Evolutionary conservation across 1,139 yeast genomes (phyloP).

Genomic region (Candida sojae): DNA sequence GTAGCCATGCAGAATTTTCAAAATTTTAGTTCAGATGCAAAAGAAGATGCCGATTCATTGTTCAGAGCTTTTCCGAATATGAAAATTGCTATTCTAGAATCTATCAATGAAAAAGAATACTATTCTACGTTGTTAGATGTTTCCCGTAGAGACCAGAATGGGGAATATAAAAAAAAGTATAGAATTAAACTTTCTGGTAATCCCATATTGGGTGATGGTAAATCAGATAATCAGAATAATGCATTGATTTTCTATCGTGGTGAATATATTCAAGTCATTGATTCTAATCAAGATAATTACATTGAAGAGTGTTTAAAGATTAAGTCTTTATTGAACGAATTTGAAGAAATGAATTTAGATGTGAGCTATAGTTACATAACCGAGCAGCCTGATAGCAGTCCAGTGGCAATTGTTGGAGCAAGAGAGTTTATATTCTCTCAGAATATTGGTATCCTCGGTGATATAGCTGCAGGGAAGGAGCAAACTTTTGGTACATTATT

Average conservation of each 20-base stretch:
- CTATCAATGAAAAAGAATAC: slow-evolving; percentile 35
- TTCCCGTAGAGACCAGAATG: slow-evolving; percentile 34
- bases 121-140: slow-evolving; percentile 68
- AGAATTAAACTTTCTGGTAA: slow-evolving; percentile 73
- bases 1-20: slow-evolving; percentile 72
- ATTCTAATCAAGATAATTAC: slow-evolving; percentile 88
- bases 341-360: slow-evolving; percentile 58
- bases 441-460: slow-evolving; percentile 83
- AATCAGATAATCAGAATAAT: slow-evolving; percentile 83
- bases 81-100: slow-evolving; percentile 59
- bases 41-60: slow-evolving; percentile 55
- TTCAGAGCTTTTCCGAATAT: slow-evolving; percentile 64
- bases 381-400: slow-evolving; percentile 21
- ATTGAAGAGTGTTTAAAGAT: slow-evolving; percentile 84
- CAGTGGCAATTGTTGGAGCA: slow-evolving; percentile 87
- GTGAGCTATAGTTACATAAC: slow-evolving; percentile 38
- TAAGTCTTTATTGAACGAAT: slow-evolving; percentile 74
- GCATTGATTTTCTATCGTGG: slow-evolving; percentile 80
- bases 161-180: slow-evolving; percentile 48
- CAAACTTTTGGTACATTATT: slow-evolving; percentile 91
- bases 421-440: slow-evolving; percentile 88
- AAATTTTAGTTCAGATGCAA: slow-evolving; percentile 53
- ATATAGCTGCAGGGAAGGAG: slow-evolving; percentile 91
- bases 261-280: slow-evolving; percentile 83
- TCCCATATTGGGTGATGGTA: slow-evolving; percentile 89